A percentile compares a stretch with the other conserved stretches of the same genome.
Evolutionary conservation across 176 grass and related monocot species (phyloP).

Genomic region (Aegilops sharonensis): DNA sequence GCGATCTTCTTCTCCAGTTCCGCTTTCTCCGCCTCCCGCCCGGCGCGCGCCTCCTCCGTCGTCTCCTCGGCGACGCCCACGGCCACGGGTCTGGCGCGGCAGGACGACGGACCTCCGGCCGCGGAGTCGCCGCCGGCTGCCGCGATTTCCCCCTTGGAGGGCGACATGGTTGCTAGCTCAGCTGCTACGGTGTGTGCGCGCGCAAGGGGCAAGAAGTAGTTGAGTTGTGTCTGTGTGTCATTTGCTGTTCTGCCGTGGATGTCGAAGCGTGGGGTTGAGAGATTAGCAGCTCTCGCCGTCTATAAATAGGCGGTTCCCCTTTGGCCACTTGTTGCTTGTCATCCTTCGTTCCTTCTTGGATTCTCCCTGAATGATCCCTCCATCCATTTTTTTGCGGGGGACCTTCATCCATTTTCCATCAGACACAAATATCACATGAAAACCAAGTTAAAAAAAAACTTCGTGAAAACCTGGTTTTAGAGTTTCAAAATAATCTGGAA

Average conservation of each 20-base stretch:
- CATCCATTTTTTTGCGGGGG: too few relatives aligned
- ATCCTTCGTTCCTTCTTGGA: too few relatives aligned
- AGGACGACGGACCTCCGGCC: not conserved
- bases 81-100: not conserved
- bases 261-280: too few relatives aligned
- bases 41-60: not conserved
- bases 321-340: too few relatives aligned
- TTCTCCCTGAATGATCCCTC: too few relatives aligned
- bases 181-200: not conserved
- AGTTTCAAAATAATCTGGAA: too few relatives aligned
- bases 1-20: constrained; percentile 21
- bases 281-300: too few relatives aligned
- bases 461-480: too few relatives aligned
- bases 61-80: not conserved
- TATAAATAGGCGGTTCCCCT: too few relatives aligned
- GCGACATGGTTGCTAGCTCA: not conserved
- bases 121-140: not conserved
- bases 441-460: too few relatives aligned
- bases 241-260: not conserved
- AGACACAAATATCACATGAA: too few relatives aligned
- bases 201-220: not conserved
- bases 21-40: not conserved
- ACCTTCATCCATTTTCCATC: too few relatives aligned
- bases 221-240: not conserved
- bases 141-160: not conserved